Conservation (phyloP, 768 basidiomycete species). For the Pisolithus albus region DNA sequence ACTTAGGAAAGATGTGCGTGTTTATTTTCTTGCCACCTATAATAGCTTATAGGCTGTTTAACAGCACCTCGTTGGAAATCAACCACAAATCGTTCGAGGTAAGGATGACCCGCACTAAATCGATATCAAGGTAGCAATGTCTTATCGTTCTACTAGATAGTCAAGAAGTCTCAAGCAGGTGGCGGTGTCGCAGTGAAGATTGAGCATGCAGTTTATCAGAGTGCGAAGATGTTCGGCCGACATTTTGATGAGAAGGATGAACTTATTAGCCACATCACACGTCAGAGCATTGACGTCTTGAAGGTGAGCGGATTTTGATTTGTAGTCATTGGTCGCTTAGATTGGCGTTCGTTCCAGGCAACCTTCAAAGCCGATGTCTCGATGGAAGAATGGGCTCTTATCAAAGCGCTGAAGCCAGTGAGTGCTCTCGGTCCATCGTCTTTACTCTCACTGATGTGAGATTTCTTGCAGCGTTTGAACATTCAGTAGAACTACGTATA, state of each 20-base stretch:
- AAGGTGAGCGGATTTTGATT: conserved; percentile 50
- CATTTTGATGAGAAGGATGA: conserved; percentile 98
- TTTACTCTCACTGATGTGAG: neutral
- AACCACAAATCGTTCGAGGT: conserved; percentile 89
- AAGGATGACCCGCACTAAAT: conserved; percentile 14
- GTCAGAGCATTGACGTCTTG: conserved; percentile 91
- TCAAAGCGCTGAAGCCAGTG: conserved; percentile 80
- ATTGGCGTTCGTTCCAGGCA: conserved; percentile 37
- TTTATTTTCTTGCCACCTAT: neutral
- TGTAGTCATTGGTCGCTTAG: conserved; percentile 5
- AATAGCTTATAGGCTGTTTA: neutral
- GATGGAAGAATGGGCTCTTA: conserved; percentile 89
- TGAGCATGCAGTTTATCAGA: conserved; percentile 93
- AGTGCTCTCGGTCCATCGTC: conserved; percentile 15
- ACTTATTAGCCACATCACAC: conserved; percentile 80
- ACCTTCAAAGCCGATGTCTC: conserved; percentile 86
- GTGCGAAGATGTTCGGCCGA: conserved; percentile 90
- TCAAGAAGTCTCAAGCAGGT: conserved; percentile 93
- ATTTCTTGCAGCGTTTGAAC: conserved; percentile 30
- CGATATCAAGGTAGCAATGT: neutral
- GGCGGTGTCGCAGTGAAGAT: conserved; percentile 98
- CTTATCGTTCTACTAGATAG: conserved; percentile 42
- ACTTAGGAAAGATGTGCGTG: conserved; percentile 89
- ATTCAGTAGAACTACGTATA: conserved; percentile 20
- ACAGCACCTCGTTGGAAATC: conserved; percentile 91